A percentile compares a stretch with the other conserved stretches of the same genome.
Conservation (phyloP, 1,284 basidiomycete genomes). For the Amylostereum areolatum region DNA sequence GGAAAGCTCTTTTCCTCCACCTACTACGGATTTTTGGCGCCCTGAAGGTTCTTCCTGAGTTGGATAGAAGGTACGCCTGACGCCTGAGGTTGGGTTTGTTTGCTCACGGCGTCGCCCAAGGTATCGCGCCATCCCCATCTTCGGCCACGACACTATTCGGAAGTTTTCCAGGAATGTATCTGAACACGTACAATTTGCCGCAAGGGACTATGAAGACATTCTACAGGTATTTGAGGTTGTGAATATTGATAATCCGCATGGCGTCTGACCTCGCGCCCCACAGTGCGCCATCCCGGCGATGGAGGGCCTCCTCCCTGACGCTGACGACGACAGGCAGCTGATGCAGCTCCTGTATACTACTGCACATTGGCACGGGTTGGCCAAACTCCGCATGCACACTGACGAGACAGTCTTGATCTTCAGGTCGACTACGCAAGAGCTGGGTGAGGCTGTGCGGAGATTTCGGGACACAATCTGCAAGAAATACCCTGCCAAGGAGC, state of each 20-base stretch:
- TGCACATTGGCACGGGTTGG: slow-evolving; percentile 21
- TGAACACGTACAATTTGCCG: slow-evolving; percentile 26
- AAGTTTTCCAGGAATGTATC: slow-evolving; percentile 23
- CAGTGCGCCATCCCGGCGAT: background rate
- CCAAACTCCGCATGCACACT: slow-evolving; percentile 26
- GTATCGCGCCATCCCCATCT: background rate
- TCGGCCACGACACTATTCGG: slow-evolving; percentile 18
- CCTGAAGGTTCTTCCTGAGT: background rate
- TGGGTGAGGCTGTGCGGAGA: slow-evolving; percentile 12
- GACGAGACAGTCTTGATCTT: slow-evolving; percentile 15
- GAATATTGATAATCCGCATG: slow-evolving; percentile 11
- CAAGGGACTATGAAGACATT: slow-evolving; percentile 27
- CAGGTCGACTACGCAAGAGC: slow-evolving; percentile 8
- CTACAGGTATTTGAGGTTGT: slow-evolving; percentile 20
- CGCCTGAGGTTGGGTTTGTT: background rate
- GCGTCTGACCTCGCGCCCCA: background rate
- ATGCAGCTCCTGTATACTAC: slow-evolving; percentile 17
- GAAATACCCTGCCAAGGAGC: too few species aligned
- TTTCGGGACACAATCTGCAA: slow-evolving; percentile 13
- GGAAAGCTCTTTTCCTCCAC: slow-evolving; percentile 20
- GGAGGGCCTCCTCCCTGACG: slow-evolving; percentile 20
- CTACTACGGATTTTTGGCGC: slow-evolving; percentile 19
- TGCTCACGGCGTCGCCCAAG: background rate
- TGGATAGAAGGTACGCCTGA: background rate
- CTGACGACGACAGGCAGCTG: slow-evolving; percentile 13